These are phyloP conservation scores for Chaetomiaceae sp. DNA, from an alignment of 2,329 filamentous ascomycete genomes.

Conservation along the genomic window DNA sequence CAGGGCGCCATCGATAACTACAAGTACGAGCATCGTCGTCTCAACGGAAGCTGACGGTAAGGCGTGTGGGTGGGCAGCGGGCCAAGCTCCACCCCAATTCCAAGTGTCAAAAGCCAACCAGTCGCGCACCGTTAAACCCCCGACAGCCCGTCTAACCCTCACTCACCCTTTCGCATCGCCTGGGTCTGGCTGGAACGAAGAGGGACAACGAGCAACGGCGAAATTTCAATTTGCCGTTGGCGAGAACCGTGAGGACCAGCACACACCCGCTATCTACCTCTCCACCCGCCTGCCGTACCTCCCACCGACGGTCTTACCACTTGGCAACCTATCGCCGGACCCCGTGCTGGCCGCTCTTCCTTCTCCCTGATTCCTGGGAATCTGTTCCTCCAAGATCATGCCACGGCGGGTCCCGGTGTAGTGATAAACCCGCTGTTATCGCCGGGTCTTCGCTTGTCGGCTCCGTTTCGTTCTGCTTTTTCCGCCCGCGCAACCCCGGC, in stretches of 20 bases:
- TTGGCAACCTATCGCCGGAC: conserved; percentile 4
- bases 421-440: conserved; percentile 17
- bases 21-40: too few species aligned
- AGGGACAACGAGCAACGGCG: conserved; percentile 10
- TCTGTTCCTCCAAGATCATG: conserved; percentile 13
- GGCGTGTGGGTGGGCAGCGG: not conserved
- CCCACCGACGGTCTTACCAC: too few species aligned
- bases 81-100: not conserved
- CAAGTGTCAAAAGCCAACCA: not conserved
- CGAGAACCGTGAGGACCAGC: conserved; percentile 6
- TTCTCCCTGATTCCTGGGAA: conserved; percentile 14
- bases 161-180: conserved; percentile 1
- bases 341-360: conserved; percentile 12
- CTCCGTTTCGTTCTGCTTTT: conserved; percentile 19
- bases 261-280: conserved; percentile 4
- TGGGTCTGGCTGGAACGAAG: not conserved
- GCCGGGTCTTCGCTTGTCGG: conserved; percentile 12
- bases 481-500: conserved; percentile 15
- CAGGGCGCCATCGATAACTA: not conserved
- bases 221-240: conserved; percentile 17
- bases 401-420: conserved; percentile 10
- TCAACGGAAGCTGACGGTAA: not conserved
- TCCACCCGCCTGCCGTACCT: too few species aligned
- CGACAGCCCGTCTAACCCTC: conserved; percentile 9
- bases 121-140: conserved; percentile 8